Evolutionary conservation across 768 basidiomycete genomes (phyloP), one percentile per base, ranked within the genome.

Genomic region (Boletus insuetus): DNA sequence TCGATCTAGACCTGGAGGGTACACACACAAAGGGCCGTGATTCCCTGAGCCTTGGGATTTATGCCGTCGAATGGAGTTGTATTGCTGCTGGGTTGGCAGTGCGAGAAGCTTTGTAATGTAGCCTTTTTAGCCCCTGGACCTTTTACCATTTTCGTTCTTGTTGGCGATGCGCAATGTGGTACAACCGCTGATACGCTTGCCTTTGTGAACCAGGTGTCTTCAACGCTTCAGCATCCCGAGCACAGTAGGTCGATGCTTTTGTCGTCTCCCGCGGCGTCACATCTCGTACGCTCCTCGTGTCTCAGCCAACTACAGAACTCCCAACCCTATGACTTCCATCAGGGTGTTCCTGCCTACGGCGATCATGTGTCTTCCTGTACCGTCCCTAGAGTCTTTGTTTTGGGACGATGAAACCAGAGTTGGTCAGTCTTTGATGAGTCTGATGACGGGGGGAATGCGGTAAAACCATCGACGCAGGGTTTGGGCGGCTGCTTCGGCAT

Each of bases 11-110:
- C 55, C 74, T 73, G 26, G 26, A 29, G 26, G 26, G 26, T 49
- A 47, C 13, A 34, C 34, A 41, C 68, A 19, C 65, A 55, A 42
- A 14, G 74, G 74, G 20, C 59, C 42, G 47, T 29, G 62, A 71
- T 17, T 69, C 67, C 29, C 44, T 75, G 37, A 62, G 62, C 32
- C 66, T 76, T n/a, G 72, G 73, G 0, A 62, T 75, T 22, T 76
- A 73, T 19, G 58, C 54, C 8, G 55, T 70, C 20, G 50, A 58
- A 40, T 37, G 13, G 43, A 42, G 20, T 1, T 70, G 64, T 49
- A 37, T 58, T 29, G 22, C 24, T 7, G 51, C 32, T 22, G 48
- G 17, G 34, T 44, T 29, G 12, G 20, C 39, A 11, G 20, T 7
- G 8, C 16, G 14, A 9, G 17, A 39, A 39, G 11, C 16, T 39